A percentile compares a stretch with the other conserved stretches of the same genome.
Conservation (phyloP, 2,329 filamentous ascomycete species). For the Neophaeococcomyces aloes region DNA sequence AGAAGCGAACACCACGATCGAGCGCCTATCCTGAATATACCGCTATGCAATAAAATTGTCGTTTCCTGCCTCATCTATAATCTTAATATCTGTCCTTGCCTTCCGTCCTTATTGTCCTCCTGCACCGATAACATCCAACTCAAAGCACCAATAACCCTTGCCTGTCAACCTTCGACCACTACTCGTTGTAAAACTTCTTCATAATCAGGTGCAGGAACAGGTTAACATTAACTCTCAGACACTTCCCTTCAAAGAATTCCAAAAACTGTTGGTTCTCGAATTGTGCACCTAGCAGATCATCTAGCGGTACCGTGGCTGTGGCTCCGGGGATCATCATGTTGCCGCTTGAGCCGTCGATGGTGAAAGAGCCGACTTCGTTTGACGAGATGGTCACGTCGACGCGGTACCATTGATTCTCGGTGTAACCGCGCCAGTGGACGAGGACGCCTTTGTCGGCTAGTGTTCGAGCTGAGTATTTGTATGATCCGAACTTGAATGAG, state of each 20-base stretch:
- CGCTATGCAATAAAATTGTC: too few relatives aligned
- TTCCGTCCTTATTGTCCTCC: too few relatives aligned
- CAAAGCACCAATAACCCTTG: too few relatives aligned
- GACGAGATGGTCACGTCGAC: conserved; percentile 90
- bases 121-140: too few relatives aligned
- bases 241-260: conserved; percentile 77
- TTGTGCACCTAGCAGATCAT: conserved; percentile 89
- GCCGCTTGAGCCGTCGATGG: conserved; percentile 78
- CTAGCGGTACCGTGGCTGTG: conserved; percentile 76
- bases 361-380: conserved; percentile 89
- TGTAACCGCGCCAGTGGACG: conserved; percentile 78
- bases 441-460: conserved; percentile 89
- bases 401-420: conserved; percentile 75
- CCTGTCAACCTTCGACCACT: neutral
- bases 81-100: too few relatives aligned
- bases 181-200: conserved; percentile 84
- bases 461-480: conserved; percentile 86
- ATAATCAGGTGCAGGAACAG: conserved; percentile 91
- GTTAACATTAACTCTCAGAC: conserved; percentile 87
- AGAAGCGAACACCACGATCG: too few relatives aligned
- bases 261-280: conserved; percentile 96
- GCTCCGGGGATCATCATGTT: conserved; percentile 95
- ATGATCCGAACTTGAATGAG: conserved; percentile 93
- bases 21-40: too few relatives aligned
- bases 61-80: too few relatives aligned